phyloP scores from a whole-genome alignment of 2,329 filamentous ascomycete species.

The Aquanectria penicillioides region DNA sequence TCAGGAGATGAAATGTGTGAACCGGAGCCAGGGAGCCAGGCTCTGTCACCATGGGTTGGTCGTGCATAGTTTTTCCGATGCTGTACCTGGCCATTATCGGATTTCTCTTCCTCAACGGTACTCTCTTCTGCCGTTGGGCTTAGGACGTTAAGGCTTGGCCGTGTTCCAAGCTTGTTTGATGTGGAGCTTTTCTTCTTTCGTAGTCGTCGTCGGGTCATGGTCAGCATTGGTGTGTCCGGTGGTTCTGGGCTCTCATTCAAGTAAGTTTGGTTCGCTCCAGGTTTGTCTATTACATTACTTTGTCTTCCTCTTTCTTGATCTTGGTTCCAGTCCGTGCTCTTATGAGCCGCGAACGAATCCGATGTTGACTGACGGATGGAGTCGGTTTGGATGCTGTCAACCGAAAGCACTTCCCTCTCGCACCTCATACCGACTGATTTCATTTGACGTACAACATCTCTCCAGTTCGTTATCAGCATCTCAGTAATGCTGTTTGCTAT shows the following conservation, averaged over 20 bases:
- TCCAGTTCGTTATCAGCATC: conserved; percentile 74
- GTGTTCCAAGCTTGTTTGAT: conserved; percentile 35
- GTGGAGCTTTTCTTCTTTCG: conserved; percentile 31
- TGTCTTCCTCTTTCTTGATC: conserved; percentile 30
- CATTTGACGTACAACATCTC: conserved; percentile 70
- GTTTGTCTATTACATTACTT: conserved; percentile 17
- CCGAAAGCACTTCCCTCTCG: conserved; percentile 31
- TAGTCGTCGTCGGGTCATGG: conserved; percentile 35
- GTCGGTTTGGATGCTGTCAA: conserved; percentile 21
- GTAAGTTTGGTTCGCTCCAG: background rate
- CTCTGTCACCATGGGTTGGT: too few species aligned
- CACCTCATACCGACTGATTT: conserved; percentile 53
- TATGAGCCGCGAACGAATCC: conserved; percentile 51
- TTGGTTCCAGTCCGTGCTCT: conserved; percentile 48
- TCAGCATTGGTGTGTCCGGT: conserved; percentile 47
- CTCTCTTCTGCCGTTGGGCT: conserved; percentile 48
- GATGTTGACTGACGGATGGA: conserved; percentile 53
- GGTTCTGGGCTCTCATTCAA: conserved; percentile 48
- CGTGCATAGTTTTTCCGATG: background rate
- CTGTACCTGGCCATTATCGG: background rate
- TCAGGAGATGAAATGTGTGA: too few species aligned
- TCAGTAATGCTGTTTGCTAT: conserved; percentile 69
- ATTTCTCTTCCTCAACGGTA: conserved; percentile 24
- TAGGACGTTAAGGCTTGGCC: conserved; percentile 38
- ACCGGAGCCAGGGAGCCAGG: too few species aligned